Conservation (phyloP, 768 basidiomycete species). For the Pholiota microspora region DNA sequence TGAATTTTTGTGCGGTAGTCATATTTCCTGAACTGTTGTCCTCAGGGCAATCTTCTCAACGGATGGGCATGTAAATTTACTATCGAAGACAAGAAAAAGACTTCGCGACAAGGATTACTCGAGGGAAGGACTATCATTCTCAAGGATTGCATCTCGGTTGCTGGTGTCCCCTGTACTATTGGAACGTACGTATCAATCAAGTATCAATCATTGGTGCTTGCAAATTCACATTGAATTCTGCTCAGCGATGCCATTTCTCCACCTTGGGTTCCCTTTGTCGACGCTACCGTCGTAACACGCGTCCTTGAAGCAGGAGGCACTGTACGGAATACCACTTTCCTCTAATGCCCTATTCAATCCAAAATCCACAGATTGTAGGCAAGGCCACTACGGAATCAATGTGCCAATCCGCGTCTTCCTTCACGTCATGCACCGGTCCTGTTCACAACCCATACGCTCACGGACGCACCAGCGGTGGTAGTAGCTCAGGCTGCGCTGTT, state of each 20-base stretch:
- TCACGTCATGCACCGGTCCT: constrained; percentile 29
- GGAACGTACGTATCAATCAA: constrained; percentile 28
- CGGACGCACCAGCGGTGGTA: constrained; percentile 41
- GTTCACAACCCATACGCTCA: constrained; percentile 41
- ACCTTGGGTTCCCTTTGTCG: constrained; percentile 24
- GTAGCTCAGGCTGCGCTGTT: constrained; percentile 41
- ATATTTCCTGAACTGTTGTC: too few relatives aligned
- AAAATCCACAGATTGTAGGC: constrained; percentile 13
- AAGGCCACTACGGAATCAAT: constrained; percentile 22
- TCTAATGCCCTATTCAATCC: neutral
- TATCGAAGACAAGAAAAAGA: constrained; percentile 24
- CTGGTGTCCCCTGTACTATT: constrained; percentile 39
- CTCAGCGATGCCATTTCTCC: constrained; percentile 23
- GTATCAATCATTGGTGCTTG: neutral
- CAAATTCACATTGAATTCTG: constrained; percentile 17
- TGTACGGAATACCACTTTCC: constrained; percentile 4
- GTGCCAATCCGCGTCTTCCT: constrained; percentile 23
- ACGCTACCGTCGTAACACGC: constrained; percentile 44
- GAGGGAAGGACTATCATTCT: constrained; percentile 37
- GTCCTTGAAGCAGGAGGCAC: constrained; percentile 40
- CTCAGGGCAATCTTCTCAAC: constrained; percentile 29
- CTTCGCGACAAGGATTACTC: constrained; percentile 24
- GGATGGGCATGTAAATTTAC: constrained; percentile 35
- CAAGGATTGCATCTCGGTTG: constrained; percentile 40
- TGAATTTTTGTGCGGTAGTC: neutral